These are phyloP conservation scores for Saccharomyces uvarum DNA, from an alignment of 1,139 yeast species.

Conservation along the genomic window DNA sequence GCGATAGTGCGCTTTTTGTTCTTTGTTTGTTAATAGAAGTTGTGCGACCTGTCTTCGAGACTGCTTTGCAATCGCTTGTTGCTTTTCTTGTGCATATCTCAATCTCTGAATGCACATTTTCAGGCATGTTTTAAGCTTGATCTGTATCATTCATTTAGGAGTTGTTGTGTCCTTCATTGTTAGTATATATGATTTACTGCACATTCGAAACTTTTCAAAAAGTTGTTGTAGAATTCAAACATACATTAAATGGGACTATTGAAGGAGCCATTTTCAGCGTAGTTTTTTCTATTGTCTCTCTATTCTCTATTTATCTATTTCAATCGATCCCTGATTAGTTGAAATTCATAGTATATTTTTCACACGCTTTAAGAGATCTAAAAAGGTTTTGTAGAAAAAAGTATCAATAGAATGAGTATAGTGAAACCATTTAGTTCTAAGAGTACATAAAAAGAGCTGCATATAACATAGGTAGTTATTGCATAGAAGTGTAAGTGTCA, in stretches of 20 bases:
- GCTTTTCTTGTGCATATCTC: conserved; percentile 74
- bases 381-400: not conserved
- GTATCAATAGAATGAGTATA: not conserved
- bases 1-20: conserved; percentile 74
- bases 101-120: conserved; percentile 78
- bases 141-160: conserved; percentile 9
- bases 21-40: conserved; percentile 60
- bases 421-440: not conserved
- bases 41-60: conserved; percentile 70
- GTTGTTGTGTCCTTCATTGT: not conserved
- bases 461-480: not conserved
- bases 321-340: not conserved
- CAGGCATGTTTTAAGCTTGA: conserved; percentile 58
- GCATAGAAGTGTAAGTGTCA: not conserved
- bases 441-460: not conserved
- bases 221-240: not conserved
- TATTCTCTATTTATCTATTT: not conserved
- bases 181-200: not conserved
- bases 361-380: not conserved
- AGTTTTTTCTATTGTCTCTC: not conserved
- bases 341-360: not conserved
- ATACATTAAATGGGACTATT: not conserved
- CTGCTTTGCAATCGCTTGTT: conserved; percentile 73
- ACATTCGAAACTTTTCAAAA: not conserved
- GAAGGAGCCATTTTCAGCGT: not conserved